Conservation (phyloP, 768 basidiomycete species). For the Scleroderma bovista region DNA sequence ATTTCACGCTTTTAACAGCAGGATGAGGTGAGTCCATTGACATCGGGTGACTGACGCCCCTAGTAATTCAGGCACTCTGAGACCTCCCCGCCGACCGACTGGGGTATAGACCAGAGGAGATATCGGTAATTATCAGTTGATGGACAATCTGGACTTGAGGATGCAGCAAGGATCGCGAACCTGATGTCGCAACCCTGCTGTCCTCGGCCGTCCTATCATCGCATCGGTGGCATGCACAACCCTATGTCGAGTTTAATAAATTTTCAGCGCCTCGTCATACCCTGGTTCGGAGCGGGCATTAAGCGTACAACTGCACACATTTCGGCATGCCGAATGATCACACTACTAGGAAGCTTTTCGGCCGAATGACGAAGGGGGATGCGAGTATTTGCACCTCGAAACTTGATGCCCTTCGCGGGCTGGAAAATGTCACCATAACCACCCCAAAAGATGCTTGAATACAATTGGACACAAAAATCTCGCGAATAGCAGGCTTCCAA, state of each 20-base stretch:
- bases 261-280: too few relatives aligned
- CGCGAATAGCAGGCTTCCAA: too few relatives aligned
- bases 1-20: neutral
- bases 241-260: neutral
- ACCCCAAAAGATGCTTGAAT: too few relatives aligned
- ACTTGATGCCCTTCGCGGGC: too few relatives aligned
- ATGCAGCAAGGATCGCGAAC: neutral
- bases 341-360: too few relatives aligned
- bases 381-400: too few relatives aligned
- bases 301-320: too few relatives aligned
- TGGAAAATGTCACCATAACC: too few relatives aligned
- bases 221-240: neutral
- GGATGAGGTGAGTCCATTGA: neutral
- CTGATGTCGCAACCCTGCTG: constrained; percentile 3
- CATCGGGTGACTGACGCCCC: neutral
- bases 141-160: neutral
- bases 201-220: neutral
- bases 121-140: constrained; percentile 21
- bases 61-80: neutral
- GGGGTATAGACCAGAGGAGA: constrained; percentile 14
- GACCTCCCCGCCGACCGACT: constrained; percentile 7
- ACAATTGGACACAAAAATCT: too few relatives aligned
- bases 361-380: too few relatives aligned
- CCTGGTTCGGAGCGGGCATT: too few relatives aligned
- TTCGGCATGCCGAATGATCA: too few relatives aligned